Percentiles rank a stretch among this genome's conserved stretches.
These are phyloP conservation scores for Plasmopara viticola DNA, from an alignment of 352 stramenopile species.

Conservation along the genomic window DNA sequence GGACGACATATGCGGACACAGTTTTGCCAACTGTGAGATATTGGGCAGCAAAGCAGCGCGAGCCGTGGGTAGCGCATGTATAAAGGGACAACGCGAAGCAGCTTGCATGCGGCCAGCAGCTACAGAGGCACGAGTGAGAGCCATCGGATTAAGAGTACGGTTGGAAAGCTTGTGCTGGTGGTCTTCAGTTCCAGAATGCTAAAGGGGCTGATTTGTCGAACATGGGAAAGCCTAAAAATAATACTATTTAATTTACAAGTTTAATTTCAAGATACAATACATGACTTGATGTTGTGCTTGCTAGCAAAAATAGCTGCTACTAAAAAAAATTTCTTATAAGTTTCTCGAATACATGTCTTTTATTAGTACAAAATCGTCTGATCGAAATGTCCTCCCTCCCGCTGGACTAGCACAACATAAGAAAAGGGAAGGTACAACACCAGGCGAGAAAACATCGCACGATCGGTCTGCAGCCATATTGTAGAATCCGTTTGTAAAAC, in stretches of 20 bases:
- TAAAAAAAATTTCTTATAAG: no score
- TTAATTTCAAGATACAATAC: no score
- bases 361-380: no score
- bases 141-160: constrained; percentile 27
- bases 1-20: constrained; percentile 83
- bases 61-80: constrained; percentile 66
- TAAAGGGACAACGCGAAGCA: constrained; percentile 77
- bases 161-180: constrained; percentile 17
- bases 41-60: constrained; percentile 77
- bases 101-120: constrained; percentile 63
- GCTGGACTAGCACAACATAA: no score
- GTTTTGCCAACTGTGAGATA: constrained; percentile 77
- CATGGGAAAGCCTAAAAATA: background rate
- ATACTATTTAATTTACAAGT: background rate
- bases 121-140: constrained; percentile 63
- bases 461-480: no score
- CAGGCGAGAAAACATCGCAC: no score
- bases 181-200: constrained; percentile 38
- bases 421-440: no score
- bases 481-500: no score
- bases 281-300: no score
- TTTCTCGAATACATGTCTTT: no score
- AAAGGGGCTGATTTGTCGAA: background rate
- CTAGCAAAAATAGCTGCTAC: no score
- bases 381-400: no score